These are phyloP conservation scores for Phyllosticta paracitricarpa DNA, from an alignment of 2,329 filamentous ascomycete species.

Conservation along the genomic window DNA sequence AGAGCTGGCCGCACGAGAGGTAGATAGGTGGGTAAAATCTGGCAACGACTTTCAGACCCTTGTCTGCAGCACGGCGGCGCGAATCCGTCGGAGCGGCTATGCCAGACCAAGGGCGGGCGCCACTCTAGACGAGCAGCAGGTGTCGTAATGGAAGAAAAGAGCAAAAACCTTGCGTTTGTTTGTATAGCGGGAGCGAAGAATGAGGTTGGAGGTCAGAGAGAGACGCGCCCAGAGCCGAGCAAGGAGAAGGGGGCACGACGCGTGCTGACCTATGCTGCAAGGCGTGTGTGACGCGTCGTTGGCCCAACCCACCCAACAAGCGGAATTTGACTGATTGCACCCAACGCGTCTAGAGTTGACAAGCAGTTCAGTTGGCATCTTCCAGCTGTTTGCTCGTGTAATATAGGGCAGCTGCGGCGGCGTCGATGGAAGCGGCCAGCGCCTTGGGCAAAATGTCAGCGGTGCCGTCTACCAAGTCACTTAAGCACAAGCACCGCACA, in stretches of 20 bases:
- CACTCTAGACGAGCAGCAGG: not conserved
- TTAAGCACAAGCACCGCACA: not conserved
- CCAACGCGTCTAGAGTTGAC: not conserved
- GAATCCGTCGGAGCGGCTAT: not conserved
- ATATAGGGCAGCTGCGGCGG: not conserved
- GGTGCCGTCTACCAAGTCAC: not conserved
- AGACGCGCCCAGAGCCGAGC: not conserved
- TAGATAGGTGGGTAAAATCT: not conserved
- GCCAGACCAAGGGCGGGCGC: not conserved
- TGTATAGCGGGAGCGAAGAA: not conserved
- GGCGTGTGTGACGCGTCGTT: slow-evolving; percentile 8
- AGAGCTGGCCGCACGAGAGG: not conserved
- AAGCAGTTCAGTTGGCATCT: not conserved
- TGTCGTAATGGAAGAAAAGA: not conserved
- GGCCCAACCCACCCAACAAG: slow-evolving; percentile 4
- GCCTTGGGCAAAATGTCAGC: not conserved
- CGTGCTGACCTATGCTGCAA: slow-evolving; percentile 7
- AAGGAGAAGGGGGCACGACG: slow-evolving; percentile 8
- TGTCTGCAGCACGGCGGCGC: not conserved
- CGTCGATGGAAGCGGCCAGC: not conserved
- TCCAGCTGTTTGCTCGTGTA: not conserved
- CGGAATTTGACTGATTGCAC: not conserved
- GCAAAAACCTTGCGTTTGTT: not conserved
- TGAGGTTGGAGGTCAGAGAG: not conserved
- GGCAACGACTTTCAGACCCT: not conserved